A percentile compares a stretch with the other conserved stretches of the same genome.
Evolutionary conservation across 352 stramenopile genomes (phyloP).

Genomic region (Phytophthora citricola): DNA sequence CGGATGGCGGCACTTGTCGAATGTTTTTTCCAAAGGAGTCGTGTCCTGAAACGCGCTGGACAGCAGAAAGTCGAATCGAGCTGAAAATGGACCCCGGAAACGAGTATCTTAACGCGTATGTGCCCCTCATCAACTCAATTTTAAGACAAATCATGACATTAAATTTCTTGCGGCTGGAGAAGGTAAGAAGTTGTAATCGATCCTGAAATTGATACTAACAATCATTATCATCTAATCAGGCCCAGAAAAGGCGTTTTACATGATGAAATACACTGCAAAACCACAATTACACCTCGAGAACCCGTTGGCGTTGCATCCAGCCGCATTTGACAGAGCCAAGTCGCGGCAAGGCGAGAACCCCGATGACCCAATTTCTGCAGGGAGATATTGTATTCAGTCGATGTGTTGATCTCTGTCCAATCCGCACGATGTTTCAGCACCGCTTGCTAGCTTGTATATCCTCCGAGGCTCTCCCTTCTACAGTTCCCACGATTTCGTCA

Average conservation of each 20-base stretch:
- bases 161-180: constrained; percentile 8
- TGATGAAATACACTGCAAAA: constrained; percentile 9
- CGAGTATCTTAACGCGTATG: not conserved
- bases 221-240: not conserved
- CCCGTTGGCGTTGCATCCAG: constrained; percentile 2
- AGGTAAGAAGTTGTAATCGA: not conserved
- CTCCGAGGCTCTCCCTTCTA: not conserved
- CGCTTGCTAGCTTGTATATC: constrained; percentile 8
- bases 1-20: not conserved
- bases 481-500: not conserved
- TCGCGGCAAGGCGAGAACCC: not conserved
- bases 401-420: constrained; percentile 12
- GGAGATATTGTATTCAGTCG: constrained; percentile 1
- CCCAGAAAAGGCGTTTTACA: constrained; percentile 4
- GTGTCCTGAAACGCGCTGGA: not conserved
- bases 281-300: constrained; percentile 6
- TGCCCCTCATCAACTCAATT: not conserved
- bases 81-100: not conserved
- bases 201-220: too few species aligned
- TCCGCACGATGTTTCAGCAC: not conserved
- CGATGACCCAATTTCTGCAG: not conserved
- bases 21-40: constrained; percentile 15
- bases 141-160: constrained; percentile 11
- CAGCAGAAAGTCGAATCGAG: not conserved
- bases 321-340: constrained; percentile 11